Evolutionary conservation across 192 early-diverging fungal species (phyloP).

Genomic region (Podila minutissima): DNA sequence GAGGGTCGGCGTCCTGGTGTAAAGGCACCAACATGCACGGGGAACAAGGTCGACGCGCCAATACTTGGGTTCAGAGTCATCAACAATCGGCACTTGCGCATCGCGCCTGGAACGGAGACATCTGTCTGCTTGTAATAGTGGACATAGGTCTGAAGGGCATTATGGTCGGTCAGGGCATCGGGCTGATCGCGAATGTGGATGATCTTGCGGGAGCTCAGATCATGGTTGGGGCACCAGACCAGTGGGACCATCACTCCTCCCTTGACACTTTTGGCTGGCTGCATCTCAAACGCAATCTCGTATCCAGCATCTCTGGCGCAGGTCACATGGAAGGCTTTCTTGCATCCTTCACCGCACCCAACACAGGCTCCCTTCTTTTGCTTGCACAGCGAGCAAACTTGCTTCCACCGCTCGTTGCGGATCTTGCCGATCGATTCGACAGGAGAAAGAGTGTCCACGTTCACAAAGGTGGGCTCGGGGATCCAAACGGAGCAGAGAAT

Average conservation of each 20-base stretch:
- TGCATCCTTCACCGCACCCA: constrained; percentile 54
- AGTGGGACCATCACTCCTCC: constrained; percentile 56
- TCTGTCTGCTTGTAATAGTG: constrained; percentile 56
- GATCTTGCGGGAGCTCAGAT: constrained; percentile 39
- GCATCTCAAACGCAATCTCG: constrained; percentile 57
- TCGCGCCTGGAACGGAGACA: constrained; percentile 43
- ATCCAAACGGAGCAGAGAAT: constrained; percentile 71
- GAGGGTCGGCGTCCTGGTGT: constrained; percentile 5
- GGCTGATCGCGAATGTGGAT: constrained; percentile 42
- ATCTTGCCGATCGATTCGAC: constrained; percentile 61
- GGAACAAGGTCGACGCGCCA: constrained; percentile 7
- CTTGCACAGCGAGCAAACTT: constrained; percentile 51
- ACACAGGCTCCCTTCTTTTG: constrained; percentile 52
- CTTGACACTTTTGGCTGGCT: constrained; percentile 41
- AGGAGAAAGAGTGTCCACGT: constrained; percentile 46
- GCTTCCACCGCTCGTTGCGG: constrained; percentile 48
- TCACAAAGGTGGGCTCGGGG: constrained; percentile 62
- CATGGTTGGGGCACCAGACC: constrained; percentile 59
- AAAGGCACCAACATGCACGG: background rate
- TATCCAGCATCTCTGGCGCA: constrained; percentile 57
- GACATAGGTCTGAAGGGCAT: constrained; percentile 48
- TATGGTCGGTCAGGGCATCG: constrained; percentile 31
- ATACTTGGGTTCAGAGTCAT: constrained; percentile 34
- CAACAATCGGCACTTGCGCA: constrained; percentile 53
- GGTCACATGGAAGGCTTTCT: constrained; percentile 56